phyloP scores from a whole-genome alignment of 805 yeast genomes.

The Clavispora asparagi region DNA sequence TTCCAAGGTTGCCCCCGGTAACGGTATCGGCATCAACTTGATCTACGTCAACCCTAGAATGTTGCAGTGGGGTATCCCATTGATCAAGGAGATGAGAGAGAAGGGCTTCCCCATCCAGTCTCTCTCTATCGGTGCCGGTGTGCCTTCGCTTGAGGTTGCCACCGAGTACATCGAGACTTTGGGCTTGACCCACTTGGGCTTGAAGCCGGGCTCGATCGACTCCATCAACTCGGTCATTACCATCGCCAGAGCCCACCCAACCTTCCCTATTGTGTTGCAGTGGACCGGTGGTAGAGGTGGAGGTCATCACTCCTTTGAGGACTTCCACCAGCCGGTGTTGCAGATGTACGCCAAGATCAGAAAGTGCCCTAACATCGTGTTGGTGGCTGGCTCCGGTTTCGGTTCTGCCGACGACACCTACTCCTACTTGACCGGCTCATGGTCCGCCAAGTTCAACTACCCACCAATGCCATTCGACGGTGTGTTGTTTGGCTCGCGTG shows the following conservation, averaged over 20 bases:
- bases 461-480: slow-evolving; percentile 99
- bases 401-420: slow-evolving; percentile 96
- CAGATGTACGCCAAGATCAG: slow-evolving; percentile 95
- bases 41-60: slow-evolving; percentile 95
- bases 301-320: slow-evolving; percentile 99
- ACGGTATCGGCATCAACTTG: slow-evolving; percentile 86
- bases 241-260: slow-evolving; percentile 93
- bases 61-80: slow-evolving; percentile 98
- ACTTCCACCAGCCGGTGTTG: slow-evolving; percentile 95
- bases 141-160: slow-evolving; percentile 96
- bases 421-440: slow-evolving; percentile 94
- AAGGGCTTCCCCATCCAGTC: slow-evolving; percentile 96
- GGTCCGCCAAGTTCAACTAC: slow-evolving; percentile 83
- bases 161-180: slow-evolving; percentile 90
- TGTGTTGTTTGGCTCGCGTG: slow-evolving; percentile 91
- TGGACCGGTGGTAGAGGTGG: slow-evolving; percentile 99
- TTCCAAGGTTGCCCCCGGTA: slow-evolving; percentile 66
- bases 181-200: slow-evolving; percentile 88
- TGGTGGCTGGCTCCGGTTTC: slow-evolving; percentile 97
- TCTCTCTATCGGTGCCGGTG: slow-evolving; percentile 98
- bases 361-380: slow-evolving; percentile 80
- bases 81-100: slow-evolving; percentile 81
- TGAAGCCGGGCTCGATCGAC: slow-evolving; percentile 97
- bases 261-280: slow-evolving; percentile 93
- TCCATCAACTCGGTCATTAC: slow-evolving; percentile 80